Base-by-base conservation (phyloP, 768 basidiomycete genomes). In the Neoboletus subvelutipes region DNA sequence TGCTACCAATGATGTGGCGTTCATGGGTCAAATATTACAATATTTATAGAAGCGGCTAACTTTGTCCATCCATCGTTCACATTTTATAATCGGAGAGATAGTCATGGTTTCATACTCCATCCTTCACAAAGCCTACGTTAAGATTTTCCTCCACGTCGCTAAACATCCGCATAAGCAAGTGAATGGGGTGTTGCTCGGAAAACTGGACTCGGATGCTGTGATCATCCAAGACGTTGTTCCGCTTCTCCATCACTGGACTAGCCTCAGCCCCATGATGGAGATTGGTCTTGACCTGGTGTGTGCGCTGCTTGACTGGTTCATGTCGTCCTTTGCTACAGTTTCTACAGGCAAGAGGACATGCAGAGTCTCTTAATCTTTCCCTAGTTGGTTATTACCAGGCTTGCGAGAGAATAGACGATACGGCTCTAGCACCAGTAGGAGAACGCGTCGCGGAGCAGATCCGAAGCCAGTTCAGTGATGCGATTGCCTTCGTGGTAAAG, bases 241-340 rank as follows among this genome's bases (percentile, higher is more conserved):
- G 17, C 77, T 94, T 36, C 79, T 91, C 50, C 91, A 94, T 67
- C 85, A 91, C 67, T 93, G 90, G 90, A 90, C 89, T 8, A 86
- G 81, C 63, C 77, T 94, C 52, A 88, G 86, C 58, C 88, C 89
- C 4, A 88, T 88, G 85, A 91, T 91, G 87, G 90, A 92, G 68
- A 85, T 90, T 58, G 91, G 89, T 26, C 78, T 92, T 41, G 88
- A 90, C 64, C 74, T 90, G 66, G 90, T 89, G 61, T 62, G 84
- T 73, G 29, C 18, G 33, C 39, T 49, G 17, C 40, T 50, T 8
- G 17, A 34, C 50, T 45, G 20, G 33, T 26, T 13, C n/a, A 18
- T 46, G 50, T 47, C 20, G n/a, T 42, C 42, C 37, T 36, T 56
- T 9, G 24, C 31, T 56, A 45, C 42, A 54, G 13, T 31, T 28